phyloP scores from a whole-genome alignment of 306 rosid species.

The Abrus pulchellus region DNA sequence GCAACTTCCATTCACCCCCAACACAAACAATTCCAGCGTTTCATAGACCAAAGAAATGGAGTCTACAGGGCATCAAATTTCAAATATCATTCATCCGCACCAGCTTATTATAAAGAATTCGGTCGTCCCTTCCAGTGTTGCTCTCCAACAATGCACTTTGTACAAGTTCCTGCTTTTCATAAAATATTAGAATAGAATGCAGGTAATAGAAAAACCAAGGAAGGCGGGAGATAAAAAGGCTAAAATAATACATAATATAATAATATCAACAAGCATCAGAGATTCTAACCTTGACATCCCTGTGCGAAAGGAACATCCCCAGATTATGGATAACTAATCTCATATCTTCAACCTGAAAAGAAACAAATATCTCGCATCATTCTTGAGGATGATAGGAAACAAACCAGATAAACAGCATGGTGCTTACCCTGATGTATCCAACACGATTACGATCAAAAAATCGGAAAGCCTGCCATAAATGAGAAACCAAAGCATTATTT shows the following conservation, averaged over 20 bases:
- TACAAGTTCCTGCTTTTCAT: constrained; percentile 86
- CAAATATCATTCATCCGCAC: constrained; percentile 74
- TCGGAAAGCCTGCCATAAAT: constrained; percentile 82
- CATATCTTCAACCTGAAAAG: constrained; percentile 93
- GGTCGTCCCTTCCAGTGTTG: constrained; percentile 94
- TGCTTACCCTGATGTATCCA: constrained; percentile 84
- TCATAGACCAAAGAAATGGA: neutral
- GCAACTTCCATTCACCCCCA: neutral
- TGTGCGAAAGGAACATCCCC: constrained; percentile 91
- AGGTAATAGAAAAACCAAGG: neutral
- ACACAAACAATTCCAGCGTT: neutral
- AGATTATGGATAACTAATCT: constrained; percentile 79
- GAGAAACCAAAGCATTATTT: constrained; percentile 28
- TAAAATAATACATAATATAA: too few relatives aligned
- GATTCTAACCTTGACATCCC: constrained; percentile 87
- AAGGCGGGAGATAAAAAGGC: neutral
- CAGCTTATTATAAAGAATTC: constrained; percentile 85
- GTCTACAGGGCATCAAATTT: constrained; percentile 34
- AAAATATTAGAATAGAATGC: constrained; percentile 20
- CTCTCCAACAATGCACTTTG: constrained; percentile 97
- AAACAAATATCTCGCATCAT: constrained; percentile 34
- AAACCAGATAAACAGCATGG: neutral
- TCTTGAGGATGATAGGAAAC: constrained; percentile 16
- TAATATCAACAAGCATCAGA: neutral
- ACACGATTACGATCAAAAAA: constrained; percentile 87